These are phyloP conservation scores for Globisporangium viniferum DNA, from an alignment of 352 stramenopile species.

Conservation along the genomic window DNA sequence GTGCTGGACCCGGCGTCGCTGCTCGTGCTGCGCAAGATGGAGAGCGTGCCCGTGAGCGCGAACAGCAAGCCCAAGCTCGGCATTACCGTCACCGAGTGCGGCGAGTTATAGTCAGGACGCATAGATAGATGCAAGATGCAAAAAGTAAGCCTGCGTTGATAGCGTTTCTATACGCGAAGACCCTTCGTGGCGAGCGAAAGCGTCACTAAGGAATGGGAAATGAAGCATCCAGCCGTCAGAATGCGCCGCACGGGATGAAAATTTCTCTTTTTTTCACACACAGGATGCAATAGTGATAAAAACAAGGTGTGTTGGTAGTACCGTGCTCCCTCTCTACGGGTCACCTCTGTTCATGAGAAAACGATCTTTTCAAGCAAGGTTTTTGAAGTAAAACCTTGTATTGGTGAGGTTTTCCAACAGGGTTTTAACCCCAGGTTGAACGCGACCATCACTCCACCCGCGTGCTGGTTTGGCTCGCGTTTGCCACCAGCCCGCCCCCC, in stretches of 20 bases:
- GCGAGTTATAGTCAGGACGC: slow-evolving; percentile 65
- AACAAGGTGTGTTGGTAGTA: background rate
- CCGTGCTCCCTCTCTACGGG: background rate
- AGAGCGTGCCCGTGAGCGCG: slow-evolving; percentile 82
- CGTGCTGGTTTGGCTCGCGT: slow-evolving; percentile 10
- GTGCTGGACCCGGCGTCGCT: slow-evolving; percentile 85
- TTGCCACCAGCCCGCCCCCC: slow-evolving; percentile 1
- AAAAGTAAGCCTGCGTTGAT: background rate
- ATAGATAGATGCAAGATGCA: background rate
- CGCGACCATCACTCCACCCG: slow-evolving; percentile 7
- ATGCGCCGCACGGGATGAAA: background rate
- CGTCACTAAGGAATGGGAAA: background rate
- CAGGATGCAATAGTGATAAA: background rate
- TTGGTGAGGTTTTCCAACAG: background rate
- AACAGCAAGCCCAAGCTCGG: slow-evolving; percentile 88
- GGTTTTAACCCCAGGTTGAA: slow-evolving; percentile 1
- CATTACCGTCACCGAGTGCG: slow-evolving; percentile 87
- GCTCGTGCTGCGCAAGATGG: slow-evolving; percentile 88
- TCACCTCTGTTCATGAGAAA: slow-evolving; percentile 9
- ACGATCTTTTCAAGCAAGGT: slow-evolving; percentile 12
- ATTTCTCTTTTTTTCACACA: background rate
- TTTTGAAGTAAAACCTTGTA: slow-evolving; percentile 5
- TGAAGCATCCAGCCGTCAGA: background rate
- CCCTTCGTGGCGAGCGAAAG: background rate
- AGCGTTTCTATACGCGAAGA: background rate